These are phyloP conservation scores for Acacia concinna DNA, from an alignment of 331 rosid genomes.

Conservation along the genomic window DNA sequence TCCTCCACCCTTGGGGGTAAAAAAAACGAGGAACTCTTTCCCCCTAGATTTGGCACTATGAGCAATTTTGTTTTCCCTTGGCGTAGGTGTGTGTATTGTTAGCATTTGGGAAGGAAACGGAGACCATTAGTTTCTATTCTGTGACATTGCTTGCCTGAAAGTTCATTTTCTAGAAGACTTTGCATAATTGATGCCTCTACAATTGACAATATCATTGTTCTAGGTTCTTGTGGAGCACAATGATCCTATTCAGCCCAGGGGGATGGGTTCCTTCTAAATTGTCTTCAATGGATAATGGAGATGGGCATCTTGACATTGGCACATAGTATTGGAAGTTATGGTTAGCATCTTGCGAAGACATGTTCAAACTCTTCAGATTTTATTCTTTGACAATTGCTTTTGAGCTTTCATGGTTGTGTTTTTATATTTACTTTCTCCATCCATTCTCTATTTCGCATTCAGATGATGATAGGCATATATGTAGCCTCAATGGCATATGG, in stretches of 20 bases:
- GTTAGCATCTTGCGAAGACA: background rate
- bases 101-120: background rate
- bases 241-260: conserved; percentile 21
- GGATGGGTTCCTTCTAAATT: conserved; percentile 10
- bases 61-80: background rate
- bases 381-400: background rate
- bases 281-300: conserved; percentile 14
- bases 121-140: background rate
- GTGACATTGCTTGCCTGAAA: conserved; percentile 19
- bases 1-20: background rate
- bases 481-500: conserved; percentile 1
- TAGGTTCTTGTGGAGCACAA: conserved; percentile 32
- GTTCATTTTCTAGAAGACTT: conserved; percentile 20
- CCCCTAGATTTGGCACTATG: background rate
- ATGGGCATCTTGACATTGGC: background rate
- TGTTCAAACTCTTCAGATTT: background rate
- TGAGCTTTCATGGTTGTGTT: background rate
- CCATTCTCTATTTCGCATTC: background rate
- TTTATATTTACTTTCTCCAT: background rate
- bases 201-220: background rate
- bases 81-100: background rate
- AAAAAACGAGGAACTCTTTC: background rate
- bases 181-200: conserved; percentile 30
- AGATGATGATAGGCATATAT: background rate
- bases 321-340: background rate